Evolutionary conservation across 306 rosid species (phyloP).

Genomic region (Glycine soja): DNA sequence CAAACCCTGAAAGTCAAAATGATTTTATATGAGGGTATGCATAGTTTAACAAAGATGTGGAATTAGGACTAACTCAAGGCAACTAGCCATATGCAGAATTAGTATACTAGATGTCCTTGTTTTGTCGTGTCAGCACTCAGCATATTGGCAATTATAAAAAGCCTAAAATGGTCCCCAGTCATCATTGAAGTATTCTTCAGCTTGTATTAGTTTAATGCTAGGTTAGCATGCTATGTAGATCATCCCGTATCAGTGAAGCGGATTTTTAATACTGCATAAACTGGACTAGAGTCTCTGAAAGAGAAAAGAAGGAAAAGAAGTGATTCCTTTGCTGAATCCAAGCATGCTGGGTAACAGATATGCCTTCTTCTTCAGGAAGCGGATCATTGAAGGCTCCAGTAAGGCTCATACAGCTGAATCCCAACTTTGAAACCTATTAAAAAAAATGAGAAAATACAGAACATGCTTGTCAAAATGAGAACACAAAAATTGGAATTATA

Average conservation of each 20-base stretch:
- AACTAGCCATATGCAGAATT: background rate
- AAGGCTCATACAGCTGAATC: too few species aligned
- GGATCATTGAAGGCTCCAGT: too few species aligned
- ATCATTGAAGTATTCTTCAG: background rate
- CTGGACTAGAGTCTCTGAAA: too few species aligned
- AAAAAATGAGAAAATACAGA: too few species aligned
- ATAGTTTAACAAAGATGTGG: background rate
- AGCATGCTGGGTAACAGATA: too few species aligned
- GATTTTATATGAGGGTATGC: background rate
- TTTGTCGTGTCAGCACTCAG: constrained; percentile 41
- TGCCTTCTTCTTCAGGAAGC: too few species aligned
- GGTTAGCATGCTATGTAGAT: background rate
- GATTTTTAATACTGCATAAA: too few species aligned
- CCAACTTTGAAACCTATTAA: too few species aligned
- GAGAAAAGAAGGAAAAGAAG: too few species aligned
- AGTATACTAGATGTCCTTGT: background rate
- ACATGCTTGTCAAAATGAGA: too few species aligned
- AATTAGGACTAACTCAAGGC: background rate
- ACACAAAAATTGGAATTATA: too few species aligned
- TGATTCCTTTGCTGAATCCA: too few species aligned
- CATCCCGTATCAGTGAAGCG: constrained; percentile 44
- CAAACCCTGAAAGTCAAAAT: constrained; percentile 52
- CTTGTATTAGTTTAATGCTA: background rate
- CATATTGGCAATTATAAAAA: background rate
- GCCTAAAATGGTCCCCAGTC: background rate